Conservation (phyloP, 2,329 filamentous ascomycete genomes). For the Cordyceps militaris region DNA sequence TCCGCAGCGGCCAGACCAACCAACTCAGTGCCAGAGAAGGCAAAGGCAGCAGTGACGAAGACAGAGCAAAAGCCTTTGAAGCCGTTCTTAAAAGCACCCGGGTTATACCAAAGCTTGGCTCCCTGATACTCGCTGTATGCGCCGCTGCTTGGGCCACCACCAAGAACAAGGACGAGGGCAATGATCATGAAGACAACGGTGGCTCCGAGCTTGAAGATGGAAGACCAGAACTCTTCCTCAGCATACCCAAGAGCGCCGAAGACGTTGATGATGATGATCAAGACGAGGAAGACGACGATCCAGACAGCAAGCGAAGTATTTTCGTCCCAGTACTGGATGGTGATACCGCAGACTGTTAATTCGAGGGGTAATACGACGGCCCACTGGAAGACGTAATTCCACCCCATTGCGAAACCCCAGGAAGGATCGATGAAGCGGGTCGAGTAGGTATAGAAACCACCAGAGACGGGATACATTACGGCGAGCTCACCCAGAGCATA, state of each 20-base stretch:
- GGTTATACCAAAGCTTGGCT: slow-evolving; percentile 41
- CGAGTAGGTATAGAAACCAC: slow-evolving; percentile 52
- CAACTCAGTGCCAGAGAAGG: slow-evolving; percentile 66
- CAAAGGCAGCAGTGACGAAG: slow-evolving; percentile 66
- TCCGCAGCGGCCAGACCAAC: slow-evolving; percentile 71
- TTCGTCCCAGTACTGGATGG: slow-evolving; percentile 41
- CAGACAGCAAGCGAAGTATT: slow-evolving; percentile 42
- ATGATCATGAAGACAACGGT: slow-evolving; percentile 59
- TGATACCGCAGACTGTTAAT: slow-evolving; percentile 42
- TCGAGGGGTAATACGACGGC: slow-evolving; percentile 40
- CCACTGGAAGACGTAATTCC: slow-evolving; percentile 42
- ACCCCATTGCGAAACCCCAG: slow-evolving; percentile 46
- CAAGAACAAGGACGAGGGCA: slow-evolving; percentile 49
- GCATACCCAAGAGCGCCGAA: slow-evolving; percentile 50
- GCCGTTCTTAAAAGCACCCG: slow-evolving; percentile 59
- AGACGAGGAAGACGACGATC: slow-evolving; percentile 47
- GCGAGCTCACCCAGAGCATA: slow-evolving; percentile 54
- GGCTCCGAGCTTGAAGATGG: slow-evolving; percentile 49
- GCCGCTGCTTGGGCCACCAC: slow-evolving; percentile 49
- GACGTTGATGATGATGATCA: slow-evolving; percentile 47
- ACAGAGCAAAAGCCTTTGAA: slow-evolving; percentile 68
- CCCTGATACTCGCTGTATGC: slow-evolving; percentile 41
- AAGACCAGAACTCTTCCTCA: slow-evolving; percentile 55
- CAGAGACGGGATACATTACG: slow-evolving; percentile 49
- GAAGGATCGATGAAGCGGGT: slow-evolving; percentile 51